Evolutionary conservation across 257 asterid genomes (phyloP).

Genomic region (Forsythia suspensa): DNA sequence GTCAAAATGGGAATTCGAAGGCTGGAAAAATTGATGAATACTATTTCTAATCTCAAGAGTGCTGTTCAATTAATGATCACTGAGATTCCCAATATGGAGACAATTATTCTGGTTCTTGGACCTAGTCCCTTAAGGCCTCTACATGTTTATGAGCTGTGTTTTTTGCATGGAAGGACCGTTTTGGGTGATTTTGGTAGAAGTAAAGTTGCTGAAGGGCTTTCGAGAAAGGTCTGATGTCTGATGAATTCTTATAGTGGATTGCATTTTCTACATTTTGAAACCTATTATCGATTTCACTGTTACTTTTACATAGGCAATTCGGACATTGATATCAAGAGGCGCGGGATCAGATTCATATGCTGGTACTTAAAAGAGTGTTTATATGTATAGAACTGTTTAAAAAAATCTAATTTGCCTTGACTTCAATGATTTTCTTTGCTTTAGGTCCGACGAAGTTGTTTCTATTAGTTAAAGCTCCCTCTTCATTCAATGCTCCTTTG

Average conservation of each 20-base stretch:
- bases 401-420: slow-evolving; percentile 7
- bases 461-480: slow-evolving; percentile 83
- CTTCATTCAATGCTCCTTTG: slow-evolving; percentile 57
- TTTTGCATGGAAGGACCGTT: slow-evolving; percentile 40
- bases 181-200: slow-evolving; percentile 51
- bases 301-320: slow-evolving; percentile 64
- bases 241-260: slow-evolving; percentile 16
- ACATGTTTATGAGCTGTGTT: slow-evolving; percentile 72
- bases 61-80: slow-evolving; percentile 68
- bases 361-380: slow-evolving; percentile 39
- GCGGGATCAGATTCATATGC: slow-evolving; percentile 75
- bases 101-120: slow-evolving; percentile 68
- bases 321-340: slow-evolving; percentile 78
- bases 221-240: slow-evolving; percentile 73
- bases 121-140: slow-evolving; percentile 87
- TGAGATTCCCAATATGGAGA: slow-evolving; percentile 58
- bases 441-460: slow-evolving; percentile 84
- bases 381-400: slow-evolving; percentile 1
- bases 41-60: slow-evolving; percentile 50
- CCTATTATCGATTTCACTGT: neutral
- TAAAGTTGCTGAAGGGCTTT: slow-evolving; percentile 63
- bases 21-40: slow-evolving; percentile 69
- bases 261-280: neutral
- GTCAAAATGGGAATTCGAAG: slow-evolving; percentile 79
- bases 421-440: slow-evolving; percentile 16